Evolutionary conservation across 2,329 filamentous ascomycete species (phyloP), one percentile per base, ranked within the genome.

Genomic region (Ascocoryne sarcoides): DNA sequence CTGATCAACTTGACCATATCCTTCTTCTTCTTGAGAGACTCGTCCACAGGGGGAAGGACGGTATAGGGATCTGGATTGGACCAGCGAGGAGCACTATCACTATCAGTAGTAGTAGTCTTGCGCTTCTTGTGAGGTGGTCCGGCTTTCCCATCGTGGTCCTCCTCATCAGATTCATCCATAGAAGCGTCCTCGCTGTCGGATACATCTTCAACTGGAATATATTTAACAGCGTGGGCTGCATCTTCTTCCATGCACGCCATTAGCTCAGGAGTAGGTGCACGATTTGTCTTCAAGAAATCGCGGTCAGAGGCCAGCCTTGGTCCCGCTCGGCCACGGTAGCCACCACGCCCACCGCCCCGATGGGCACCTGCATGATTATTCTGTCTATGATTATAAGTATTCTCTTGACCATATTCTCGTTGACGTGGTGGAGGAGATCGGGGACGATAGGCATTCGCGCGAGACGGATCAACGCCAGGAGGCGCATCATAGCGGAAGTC

Each of bases 1-100:
- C 89, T 81, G 52, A 96, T 95, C 45, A 95, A 64, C 55, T 93
- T 85, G 26, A 96, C 85, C 29, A 95, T 82, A 50, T 95, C 88
- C 51, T 79, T 81, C 62, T 82, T 87, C 63, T 92, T 93, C 15
- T 75, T 73, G 29, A 75, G 70, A 4, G 68, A 70, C 40, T 88
- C 82, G 49, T 89, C 83, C 0, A 80, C 76, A 5, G 87, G 88
- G 7, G 90, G 90, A 8, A 95, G 68, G 2, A 78, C 84, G 4
- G 86, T 94, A 62, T 96, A 95, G 0, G 89, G 88, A 59, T 96
- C 90, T 3, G 90, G 89, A 53, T 96, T 96, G 4, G 88, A 95
- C 90, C 90, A 96, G 60, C 84, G 88, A 3, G 88, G 87, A 4
- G 60, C 62, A 39, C 54, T 51, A 10, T 67, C 64, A 40, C 68